Percentiles rank a stretch among this genome's conserved stretches.
phyloP scores from a whole-genome alignment of 2,329 filamentous ascomycete species.

The Capronia epimyces region DNA sequence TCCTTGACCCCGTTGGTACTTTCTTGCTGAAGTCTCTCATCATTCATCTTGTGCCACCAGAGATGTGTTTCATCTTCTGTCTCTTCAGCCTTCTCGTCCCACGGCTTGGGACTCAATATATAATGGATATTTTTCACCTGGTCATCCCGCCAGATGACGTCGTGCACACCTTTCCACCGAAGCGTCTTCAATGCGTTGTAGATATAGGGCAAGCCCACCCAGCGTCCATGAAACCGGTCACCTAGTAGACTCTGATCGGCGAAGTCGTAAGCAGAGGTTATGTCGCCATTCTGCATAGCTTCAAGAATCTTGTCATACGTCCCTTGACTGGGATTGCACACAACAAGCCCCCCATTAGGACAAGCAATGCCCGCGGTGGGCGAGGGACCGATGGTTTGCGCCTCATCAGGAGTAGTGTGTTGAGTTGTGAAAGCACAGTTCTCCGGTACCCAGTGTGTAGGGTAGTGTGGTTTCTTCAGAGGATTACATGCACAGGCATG shows the following conservation, averaged over 20 bases:
- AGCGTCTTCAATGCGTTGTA: slow-evolving; percentile 60
- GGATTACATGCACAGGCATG: slow-evolving; percentile 88
- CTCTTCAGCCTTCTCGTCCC: slow-evolving; percentile 49
- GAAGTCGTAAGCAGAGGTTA: slow-evolving; percentile 51
- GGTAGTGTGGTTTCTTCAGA: slow-evolving; percentile 71
- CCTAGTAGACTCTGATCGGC: slow-evolving; percentile 55
- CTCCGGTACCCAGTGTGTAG: slow-evolving; percentile 56
- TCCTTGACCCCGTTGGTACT: slow-evolving; percentile 46
- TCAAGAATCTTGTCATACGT: slow-evolving; percentile 49
- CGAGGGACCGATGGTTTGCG: slow-evolving; percentile 49
- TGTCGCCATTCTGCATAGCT: slow-evolving; percentile 34
- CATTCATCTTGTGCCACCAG: slow-evolving; percentile 55
- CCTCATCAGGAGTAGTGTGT: slow-evolving; percentile 46
- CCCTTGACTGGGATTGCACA: slow-evolving; percentile 53
- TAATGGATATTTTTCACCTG: slow-evolving; percentile 60
- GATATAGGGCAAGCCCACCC: slow-evolving; percentile 55
- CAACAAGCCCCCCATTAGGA: slow-evolving; percentile 57
- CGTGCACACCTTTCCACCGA: slow-evolving; percentile 41
- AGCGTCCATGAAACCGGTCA: slow-evolving; percentile 54
- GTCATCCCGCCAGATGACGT: slow-evolving; percentile 56
- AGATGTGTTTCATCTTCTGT: slow-evolving; percentile 45
- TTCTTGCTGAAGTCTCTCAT: slow-evolving; percentile 46
- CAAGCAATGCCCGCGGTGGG: slow-evolving; percentile 50
- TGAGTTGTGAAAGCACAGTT: slow-evolving; percentile 60
- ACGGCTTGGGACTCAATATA: slow-evolving; percentile 58